A percentile compares a stretch with the other conserved stretches of the same genome.
These are phyloP conservation scores for Fusarium avenaceum DNA, from an alignment of 2,329 filamentous ascomycete genomes.

Conservation along the genomic window DNA sequence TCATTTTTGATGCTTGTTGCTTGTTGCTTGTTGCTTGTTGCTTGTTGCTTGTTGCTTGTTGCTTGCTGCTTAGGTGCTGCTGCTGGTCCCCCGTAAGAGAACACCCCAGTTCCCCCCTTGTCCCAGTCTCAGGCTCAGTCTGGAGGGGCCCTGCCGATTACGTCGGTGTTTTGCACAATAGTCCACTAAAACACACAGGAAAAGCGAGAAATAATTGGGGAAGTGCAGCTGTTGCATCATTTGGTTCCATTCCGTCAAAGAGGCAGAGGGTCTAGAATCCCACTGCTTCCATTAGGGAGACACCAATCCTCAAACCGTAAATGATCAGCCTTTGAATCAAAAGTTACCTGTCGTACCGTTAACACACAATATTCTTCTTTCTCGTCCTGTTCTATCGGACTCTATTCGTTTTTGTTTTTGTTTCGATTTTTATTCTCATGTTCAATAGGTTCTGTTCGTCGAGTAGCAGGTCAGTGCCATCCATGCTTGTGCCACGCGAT, in stretches of 20 bases:
- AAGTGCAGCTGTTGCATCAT: slow-evolving; percentile 46
- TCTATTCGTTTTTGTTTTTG: no score
- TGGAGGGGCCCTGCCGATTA: slow-evolving; percentile 41
- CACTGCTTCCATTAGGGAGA: slow-evolving; percentile 42
- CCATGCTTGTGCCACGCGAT: slow-evolving; percentile 44
- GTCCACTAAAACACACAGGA: slow-evolving; percentile 31
- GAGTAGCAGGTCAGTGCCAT: slow-evolving; percentile 42
- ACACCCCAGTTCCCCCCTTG: not conserved
- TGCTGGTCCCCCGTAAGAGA: no score
- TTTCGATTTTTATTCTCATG: not conserved
- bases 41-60: no score
- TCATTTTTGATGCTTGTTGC: not conserved
- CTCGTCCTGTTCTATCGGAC: not conserved
- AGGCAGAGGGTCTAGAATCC: slow-evolving; percentile 38
- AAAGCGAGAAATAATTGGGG: slow-evolving; percentile 31
- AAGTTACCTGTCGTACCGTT: slow-evolving; percentile 1
- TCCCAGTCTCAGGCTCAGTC: slow-evolving; percentile 15
- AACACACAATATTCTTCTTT: not conserved
- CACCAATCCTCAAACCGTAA: slow-evolving; percentile 33
- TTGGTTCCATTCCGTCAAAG: slow-evolving; percentile 33
- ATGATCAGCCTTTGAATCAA: slow-evolving; percentile 22
- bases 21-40: no score
- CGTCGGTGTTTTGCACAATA: slow-evolving; percentile 41
- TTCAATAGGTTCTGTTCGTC: not conserved
- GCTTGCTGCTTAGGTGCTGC: no score